Base-by-base conservation (phyloP, 129 eudicot genomes). In the Artemisia annua region DNA sequence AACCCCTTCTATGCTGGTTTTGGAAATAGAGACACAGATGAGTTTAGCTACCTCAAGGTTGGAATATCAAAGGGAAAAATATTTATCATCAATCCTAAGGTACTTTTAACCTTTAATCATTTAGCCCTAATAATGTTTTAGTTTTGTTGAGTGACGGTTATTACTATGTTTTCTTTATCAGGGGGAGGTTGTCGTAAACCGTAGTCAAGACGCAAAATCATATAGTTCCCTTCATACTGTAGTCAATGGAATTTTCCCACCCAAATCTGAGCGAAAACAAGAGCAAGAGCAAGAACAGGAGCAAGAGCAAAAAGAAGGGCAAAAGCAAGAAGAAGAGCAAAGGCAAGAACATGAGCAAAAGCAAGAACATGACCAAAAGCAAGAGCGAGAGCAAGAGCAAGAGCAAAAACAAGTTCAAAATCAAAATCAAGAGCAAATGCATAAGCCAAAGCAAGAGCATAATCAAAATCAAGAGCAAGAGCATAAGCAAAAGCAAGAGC, bases 1-100 rank as follows among this genome's bases (percentile, higher is more conserved):
- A 90, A 83, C 77, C 98, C 98, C 39, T 94, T 90, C 72, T 94
- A 86, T 70, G 98, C 97, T 18, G 98, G 98, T 82, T 90, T 94
- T 53, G 98, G 98, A 78, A 94, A 94, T 80, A 83, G 98, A 86
- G 96, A 94, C 78, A 94, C 98, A 2, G 97, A 94, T 74, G 97
- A 90, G 79, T 65, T 90, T 70, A 94, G 97, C 88, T 94, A 94
- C 75, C 85, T 88, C 67, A 94, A 85, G 74, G 97, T 94, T 59
- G 98, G 98, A 75, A 90, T 94, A 19, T 88, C 96, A 0, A 86
- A 76, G 81, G 96, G 90, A 10, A 90, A 91, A 81, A 90, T 94
- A 50, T 94, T 94, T 66, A 94, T 83, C 81, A 90, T 94, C 73
- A 94, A 94, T 71, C 96, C 97, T 13, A 94, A 90, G 98, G 98